These are phyloP conservation scores for Paratinospora sagittata DNA, from an alignment of 164 flowering plant species.

Conservation along the genomic window DNA sequence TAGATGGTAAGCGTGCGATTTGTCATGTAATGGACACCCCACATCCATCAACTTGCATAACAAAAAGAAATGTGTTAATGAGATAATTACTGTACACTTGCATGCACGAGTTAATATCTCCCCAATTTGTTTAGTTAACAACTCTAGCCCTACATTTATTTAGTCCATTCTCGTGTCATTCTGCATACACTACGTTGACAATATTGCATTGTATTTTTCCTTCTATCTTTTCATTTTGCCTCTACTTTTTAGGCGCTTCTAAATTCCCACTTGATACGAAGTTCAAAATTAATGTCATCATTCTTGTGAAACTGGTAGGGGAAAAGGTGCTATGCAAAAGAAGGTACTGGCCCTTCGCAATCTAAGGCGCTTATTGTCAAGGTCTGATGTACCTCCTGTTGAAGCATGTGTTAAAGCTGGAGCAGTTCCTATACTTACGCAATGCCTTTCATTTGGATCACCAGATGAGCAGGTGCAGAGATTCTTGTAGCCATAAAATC, in stretches of 20 bases:
- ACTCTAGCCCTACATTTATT: neutral
- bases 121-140: neutral
- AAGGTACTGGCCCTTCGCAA: slow-evolving; percentile 63
- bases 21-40: no score
- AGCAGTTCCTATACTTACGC: slow-evolving; percentile 69
- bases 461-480: slow-evolving; percentile 92
- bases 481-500: neutral
- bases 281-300: neutral
- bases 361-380: slow-evolving; percentile 76
- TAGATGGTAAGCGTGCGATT: no score
- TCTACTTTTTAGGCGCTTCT: neutral
- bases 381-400: slow-evolving; percentile 81
- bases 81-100: no score
- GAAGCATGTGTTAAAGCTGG: slow-evolving; percentile 78
- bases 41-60: no score
- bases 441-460: slow-evolving; percentile 93
- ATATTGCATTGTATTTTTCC: neutral
- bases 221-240: neutral
- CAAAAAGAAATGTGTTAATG: no score
- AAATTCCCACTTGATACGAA: neutral
- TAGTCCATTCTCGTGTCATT: neutral
- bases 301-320: slow-evolving; percentile 37
- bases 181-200: neutral
- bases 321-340: slow-evolving; percentile 78
- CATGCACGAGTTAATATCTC: neutral